These are phyloP conservation scores for Nicotiana sylvestris DNA, from an alignment of 257 asterid species.

Conservation along the genomic window DNA sequence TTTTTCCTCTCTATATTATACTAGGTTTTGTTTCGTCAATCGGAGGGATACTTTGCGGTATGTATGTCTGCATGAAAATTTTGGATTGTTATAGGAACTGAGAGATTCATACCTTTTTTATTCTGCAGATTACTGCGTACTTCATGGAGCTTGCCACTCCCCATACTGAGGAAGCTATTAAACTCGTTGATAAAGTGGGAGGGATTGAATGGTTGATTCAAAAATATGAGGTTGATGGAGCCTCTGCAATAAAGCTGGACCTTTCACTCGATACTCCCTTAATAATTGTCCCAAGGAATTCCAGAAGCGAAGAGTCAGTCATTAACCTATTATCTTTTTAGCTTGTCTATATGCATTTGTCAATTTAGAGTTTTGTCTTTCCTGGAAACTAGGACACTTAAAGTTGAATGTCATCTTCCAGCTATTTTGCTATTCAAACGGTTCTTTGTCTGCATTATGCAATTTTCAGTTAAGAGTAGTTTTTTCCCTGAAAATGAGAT, in stretches of 20 bases:
- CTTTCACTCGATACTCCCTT: constrained; percentile 90
- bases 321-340: constrained; percentile 14
- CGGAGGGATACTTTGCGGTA: neutral
- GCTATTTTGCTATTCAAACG: neutral
- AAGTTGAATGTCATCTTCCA: neutral
- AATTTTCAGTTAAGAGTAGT: neutral
- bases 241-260: constrained; percentile 90
- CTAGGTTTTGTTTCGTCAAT: neutral
- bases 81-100: constrained; percentile 1
- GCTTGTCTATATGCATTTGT: constrained; percentile 4
- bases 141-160: constrained; percentile 99
- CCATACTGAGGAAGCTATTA: constrained; percentile 88
- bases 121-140: constrained; percentile 78
- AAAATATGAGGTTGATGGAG: constrained; percentile 96
- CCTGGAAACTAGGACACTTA: neutral
- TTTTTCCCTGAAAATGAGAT: neutral
- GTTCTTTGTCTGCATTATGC: neutral
- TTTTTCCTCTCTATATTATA: neutral
- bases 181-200: constrained; percentile 95
- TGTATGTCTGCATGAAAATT: neutral
- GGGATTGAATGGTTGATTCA: constrained; percentile 98
- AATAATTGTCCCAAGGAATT: constrained; percentile 85
- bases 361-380: neutral
- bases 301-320: constrained; percentile 89
- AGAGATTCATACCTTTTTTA: constrained; percentile 11